Evolutionary conservation across 2,329 filamentous ascomycete species (phyloP).

Genomic region (Monilinia fructigena): DNA sequence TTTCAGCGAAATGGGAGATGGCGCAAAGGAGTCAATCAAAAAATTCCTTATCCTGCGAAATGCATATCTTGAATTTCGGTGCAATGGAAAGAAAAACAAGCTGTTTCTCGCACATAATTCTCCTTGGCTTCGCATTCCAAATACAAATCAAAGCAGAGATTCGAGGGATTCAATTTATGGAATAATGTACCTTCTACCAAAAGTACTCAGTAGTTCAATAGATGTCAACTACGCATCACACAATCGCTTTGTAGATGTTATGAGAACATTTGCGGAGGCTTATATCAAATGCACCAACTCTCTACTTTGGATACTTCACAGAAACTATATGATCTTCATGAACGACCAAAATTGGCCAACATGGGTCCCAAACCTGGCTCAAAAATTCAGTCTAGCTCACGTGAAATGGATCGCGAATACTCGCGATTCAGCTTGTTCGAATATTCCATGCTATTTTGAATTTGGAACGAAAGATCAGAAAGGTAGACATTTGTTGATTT

Average conservation of each 20-base stretch:
- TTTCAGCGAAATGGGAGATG: no score
- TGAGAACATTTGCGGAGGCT: background rate
- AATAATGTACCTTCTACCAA: background rate
- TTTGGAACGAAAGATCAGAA: background rate
- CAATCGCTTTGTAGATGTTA: background rate
- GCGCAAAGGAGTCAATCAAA: background rate
- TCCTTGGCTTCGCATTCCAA: background rate
- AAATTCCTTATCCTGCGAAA: background rate
- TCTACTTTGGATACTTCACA: background rate
- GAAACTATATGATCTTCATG: background rate
- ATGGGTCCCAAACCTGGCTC: background rate
- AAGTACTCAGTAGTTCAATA: background rate
- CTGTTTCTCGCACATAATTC: background rate
- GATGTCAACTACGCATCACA: background rate
- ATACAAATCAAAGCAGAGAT: background rate
- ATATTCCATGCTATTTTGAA: background rate
- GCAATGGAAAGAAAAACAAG: background rate
- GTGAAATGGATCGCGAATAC: background rate
- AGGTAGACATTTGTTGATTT: background rate
- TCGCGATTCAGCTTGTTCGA: background rate
- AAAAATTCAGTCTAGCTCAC: background rate
- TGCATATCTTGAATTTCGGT: background rate
- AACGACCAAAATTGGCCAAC: background rate
- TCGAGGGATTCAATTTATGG: background rate
- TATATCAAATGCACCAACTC: background rate